phyloP scores from a whole-genome alignment of 805 yeast species.

The Saccharomycopsis sp. region DNA sequence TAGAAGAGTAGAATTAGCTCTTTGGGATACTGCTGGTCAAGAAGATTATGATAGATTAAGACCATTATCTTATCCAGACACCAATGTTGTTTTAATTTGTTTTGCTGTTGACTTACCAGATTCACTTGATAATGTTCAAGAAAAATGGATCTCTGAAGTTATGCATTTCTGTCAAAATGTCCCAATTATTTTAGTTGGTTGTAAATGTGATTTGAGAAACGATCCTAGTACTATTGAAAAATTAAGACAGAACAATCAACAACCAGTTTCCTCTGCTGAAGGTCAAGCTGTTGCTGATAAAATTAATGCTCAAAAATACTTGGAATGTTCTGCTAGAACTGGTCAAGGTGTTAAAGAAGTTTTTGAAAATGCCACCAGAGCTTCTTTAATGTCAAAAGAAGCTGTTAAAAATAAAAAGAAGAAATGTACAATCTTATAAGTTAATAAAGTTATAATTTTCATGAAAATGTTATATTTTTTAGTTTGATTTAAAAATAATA shows the following conservation, averaged over 20 bases:
- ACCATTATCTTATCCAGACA: constrained; percentile 57
- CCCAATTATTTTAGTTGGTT: constrained; percentile 86
- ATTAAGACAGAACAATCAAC: constrained; percentile 63
- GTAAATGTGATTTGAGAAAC: constrained; percentile 81
- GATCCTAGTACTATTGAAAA: constrained; percentile 70
- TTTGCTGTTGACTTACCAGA: constrained; percentile 87
- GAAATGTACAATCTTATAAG: constrained; percentile 61
- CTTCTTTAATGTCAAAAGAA: constrained; percentile 61
- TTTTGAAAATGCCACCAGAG: constrained; percentile 86
- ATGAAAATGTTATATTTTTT: not conserved
- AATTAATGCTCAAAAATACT: constrained; percentile 77
- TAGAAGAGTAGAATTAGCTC: constrained; percentile 83
- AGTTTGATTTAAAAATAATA: not conserved
- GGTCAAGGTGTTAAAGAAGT: constrained; percentile 91
- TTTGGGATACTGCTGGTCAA: constrained; percentile 99
- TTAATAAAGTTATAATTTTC: not conserved
- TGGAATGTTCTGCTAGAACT: constrained; percentile 88
- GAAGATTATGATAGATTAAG: constrained; percentile 79
- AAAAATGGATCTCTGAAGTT: constrained; percentile 92
- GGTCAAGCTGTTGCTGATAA: constrained; percentile 82
- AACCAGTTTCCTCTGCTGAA: constrained; percentile 72
- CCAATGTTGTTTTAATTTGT: constrained; percentile 85
- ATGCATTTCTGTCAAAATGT: constrained; percentile 90
- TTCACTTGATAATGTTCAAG: constrained; percentile 87
- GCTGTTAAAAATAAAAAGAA: constrained; percentile 39